phyloP scores from a whole-genome alignment of 2,329 filamentous ascomycete genomes.

The Botrytis paeoniae region DNA sequence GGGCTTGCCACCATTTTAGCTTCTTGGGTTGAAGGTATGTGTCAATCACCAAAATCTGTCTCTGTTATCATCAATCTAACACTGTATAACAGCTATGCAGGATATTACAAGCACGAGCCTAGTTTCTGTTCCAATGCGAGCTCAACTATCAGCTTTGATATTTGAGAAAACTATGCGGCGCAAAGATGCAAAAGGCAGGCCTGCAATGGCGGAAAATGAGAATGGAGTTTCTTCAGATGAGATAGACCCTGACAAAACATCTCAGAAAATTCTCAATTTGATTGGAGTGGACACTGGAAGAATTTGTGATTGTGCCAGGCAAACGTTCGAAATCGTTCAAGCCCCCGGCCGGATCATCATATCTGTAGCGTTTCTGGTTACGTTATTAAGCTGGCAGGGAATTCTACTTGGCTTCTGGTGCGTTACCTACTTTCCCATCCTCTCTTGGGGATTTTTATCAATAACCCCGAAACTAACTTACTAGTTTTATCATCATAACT shows the following conservation, averaged over 20 bases:
- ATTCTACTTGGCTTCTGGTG: slow-evolving; percentile 57
- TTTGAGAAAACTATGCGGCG: slow-evolving; percentile 72
- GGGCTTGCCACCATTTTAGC: slow-evolving; percentile 47
- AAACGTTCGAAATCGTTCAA: slow-evolving; percentile 48
- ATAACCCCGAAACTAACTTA: slow-evolving; percentile 50
- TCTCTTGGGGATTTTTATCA: background rate
- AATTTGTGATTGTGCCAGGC: slow-evolving; percentile 57
- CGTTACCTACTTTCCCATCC: background rate
- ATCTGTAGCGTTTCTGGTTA: slow-evolving; percentile 61
- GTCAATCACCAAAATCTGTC: slow-evolving; percentile 21
- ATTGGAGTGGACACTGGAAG: slow-evolving; percentile 69
- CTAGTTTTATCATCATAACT: slow-evolving; percentile 55
- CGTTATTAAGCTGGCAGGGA: slow-evolving; percentile 67
- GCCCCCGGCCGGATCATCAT: slow-evolving; percentile 41
- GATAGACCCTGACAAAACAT: slow-evolving; percentile 51
- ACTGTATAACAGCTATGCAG: slow-evolving; percentile 62
- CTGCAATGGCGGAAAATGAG: slow-evolving; percentile 39
- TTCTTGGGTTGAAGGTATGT: slow-evolving; percentile 25
- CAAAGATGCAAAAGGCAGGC: slow-evolving; percentile 59
- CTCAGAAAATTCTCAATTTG: slow-evolving; percentile 70
- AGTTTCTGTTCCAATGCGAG: slow-evolving; percentile 52
- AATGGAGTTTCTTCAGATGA: slow-evolving; percentile 42
- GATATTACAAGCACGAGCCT: slow-evolving; percentile 48
- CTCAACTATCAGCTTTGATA: slow-evolving; percentile 66
- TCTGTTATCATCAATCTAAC: slow-evolving; percentile 41